Percentiles rank a stretch among this genome's conserved stretches.
Evolutionary conservation across 768 basidiomycete genomes (phyloP).

Genomic region (Boletus speciosus): DNA sequence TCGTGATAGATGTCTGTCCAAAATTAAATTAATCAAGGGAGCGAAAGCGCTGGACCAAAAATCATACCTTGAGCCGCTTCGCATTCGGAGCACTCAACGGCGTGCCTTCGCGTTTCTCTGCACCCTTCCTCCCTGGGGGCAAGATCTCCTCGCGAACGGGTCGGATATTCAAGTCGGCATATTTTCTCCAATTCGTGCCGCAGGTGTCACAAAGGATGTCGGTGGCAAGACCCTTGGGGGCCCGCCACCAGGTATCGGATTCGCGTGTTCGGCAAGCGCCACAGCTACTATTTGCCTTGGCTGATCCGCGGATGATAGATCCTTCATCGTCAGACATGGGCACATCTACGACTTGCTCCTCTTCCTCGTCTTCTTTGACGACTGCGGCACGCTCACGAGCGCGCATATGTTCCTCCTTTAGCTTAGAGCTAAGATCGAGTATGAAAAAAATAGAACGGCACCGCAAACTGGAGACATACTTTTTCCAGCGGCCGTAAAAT

Average conservation of each 20-base stretch:
- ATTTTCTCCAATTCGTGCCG: slow-evolving; percentile 89
- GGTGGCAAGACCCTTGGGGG: slow-evolving; percentile 79
- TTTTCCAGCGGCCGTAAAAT: slow-evolving; percentile 86
- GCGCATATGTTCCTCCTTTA: slow-evolving; percentile 64
- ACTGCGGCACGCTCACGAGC: slow-evolving; percentile 39
- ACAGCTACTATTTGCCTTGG: slow-evolving; percentile 57
- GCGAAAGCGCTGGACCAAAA: not conserved
- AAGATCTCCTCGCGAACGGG: slow-evolving; percentile 65
- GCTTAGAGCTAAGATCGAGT: slow-evolving; percentile 45
- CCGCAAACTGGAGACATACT: slow-evolving; percentile 38
- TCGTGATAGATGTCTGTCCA: slow-evolving; percentile 35
- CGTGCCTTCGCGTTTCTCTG: slow-evolving; percentile 61
- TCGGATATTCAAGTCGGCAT: slow-evolving; percentile 81
- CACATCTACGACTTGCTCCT: slow-evolving; percentile 30
- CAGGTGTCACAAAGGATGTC: slow-evolving; percentile 81
- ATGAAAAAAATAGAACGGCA: slow-evolving; percentile 11
- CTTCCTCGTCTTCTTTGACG: slow-evolving; percentile 26
- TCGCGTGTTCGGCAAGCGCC: slow-evolving; percentile 84
- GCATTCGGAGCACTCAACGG: slow-evolving; percentile 47
- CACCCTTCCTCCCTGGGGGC: slow-evolving; percentile 39
- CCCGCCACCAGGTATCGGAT: slow-evolving; percentile 85
- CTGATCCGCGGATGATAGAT: slow-evolving; percentile 60
- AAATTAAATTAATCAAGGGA: slow-evolving; percentile 1
- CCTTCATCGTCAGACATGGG: slow-evolving; percentile 64
- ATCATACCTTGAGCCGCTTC: slow-evolving; percentile 63